Conservation (phyloP, 441 rosid genomes). For the Populus tomentosa region DNA sequence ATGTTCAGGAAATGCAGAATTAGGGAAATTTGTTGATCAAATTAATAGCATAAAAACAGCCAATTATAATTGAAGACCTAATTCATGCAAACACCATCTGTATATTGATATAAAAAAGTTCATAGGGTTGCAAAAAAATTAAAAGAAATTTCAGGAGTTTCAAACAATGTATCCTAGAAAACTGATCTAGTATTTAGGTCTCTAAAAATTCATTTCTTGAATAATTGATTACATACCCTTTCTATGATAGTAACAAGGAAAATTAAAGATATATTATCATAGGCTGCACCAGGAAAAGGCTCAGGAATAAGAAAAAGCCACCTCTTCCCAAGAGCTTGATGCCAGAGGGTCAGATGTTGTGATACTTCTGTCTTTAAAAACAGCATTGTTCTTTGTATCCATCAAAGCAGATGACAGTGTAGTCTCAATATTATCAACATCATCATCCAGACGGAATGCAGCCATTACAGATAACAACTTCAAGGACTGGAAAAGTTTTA, state of each 20-base stretch:
- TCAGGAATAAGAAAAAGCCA: conserved; percentile 20
- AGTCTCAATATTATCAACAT: conserved; percentile 64
- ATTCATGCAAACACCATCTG: neutral
- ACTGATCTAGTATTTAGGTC: neutral
- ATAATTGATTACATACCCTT: neutral
- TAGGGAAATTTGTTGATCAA: neutral
- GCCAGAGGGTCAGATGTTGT: conserved; percentile 72
- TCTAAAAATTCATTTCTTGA: neutral
- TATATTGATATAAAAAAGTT: neutral
- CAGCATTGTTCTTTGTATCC: conserved; percentile 35
- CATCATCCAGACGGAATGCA: conserved; percentile 74
- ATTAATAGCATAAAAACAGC: too few species aligned
- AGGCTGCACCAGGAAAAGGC: neutral
- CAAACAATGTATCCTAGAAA: neutral
- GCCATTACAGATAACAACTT: conserved; percentile 90
- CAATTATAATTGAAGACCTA: neutral
- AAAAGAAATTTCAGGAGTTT: neutral
- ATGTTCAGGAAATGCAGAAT: neutral
- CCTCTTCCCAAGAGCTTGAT: conserved; percentile 96
- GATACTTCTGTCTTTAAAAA: conserved; percentile 48
- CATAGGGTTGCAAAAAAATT: neutral
- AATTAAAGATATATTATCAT: neutral
- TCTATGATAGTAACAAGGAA: neutral
- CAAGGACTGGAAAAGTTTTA: conserved; percentile 57
- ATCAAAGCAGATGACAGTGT: conserved; percentile 54